These are phyloP conservation scores for Lentinus tigrinus DNA, from an alignment of 768 basidiomycete genomes.

Conservation along the genomic window DNA sequence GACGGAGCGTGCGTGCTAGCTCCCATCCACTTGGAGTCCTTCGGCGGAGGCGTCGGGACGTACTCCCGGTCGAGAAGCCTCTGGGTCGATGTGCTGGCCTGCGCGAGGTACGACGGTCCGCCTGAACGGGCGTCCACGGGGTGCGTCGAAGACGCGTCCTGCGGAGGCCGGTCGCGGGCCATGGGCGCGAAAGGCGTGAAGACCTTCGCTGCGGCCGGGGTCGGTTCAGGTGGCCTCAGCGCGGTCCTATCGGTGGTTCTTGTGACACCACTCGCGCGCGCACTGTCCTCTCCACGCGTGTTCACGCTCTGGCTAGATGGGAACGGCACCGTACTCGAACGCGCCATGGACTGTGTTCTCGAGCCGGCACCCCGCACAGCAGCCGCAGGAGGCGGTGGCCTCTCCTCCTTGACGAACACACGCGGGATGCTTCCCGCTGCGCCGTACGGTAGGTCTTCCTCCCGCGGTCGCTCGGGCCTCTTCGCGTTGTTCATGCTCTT, in stretches of 20 bases:
- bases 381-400: constrained; percentile 2
- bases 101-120: neutral
- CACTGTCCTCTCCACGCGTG: neutral
- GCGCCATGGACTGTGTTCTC: neutral
- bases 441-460: constrained; percentile 14
- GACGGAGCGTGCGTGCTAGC: neutral
- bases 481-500: neutral
- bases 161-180: neutral
- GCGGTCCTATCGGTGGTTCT: too few relatives aligned
- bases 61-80: neutral
- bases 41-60: neutral
- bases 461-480: constrained; percentile 6
- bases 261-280: neutral
- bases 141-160: neutral
- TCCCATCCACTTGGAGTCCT: neutral
- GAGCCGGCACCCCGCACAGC: neutral
- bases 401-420: neutral
- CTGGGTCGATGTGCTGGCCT: neutral
- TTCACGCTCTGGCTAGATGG: neutral
- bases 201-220: neutral
- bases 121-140: neutral
- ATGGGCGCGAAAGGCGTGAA: neutral
- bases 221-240: neutral
- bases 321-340: neutral
- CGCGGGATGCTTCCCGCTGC: constrained; percentile 7